Base-by-base conservation (phyloP, 345 rosid species). In the Brassica juncea region DNA sequence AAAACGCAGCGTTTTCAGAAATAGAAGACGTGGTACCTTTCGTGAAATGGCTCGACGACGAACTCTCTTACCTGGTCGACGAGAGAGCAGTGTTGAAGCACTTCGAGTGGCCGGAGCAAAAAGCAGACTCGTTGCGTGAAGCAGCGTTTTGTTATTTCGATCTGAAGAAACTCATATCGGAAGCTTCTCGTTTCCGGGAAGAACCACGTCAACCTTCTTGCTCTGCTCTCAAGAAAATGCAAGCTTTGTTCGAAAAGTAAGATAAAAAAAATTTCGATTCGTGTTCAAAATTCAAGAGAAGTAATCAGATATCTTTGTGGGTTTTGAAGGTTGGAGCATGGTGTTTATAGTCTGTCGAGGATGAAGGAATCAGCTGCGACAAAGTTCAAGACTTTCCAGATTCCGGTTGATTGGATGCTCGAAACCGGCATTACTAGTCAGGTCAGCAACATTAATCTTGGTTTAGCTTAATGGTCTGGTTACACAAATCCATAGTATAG, bases 1-100 rank as follows among this genome's bases (percentile, higher is more conserved):
- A 89, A 86, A 85, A 78, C 80, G 97, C 97, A 35, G 94, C 89
- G 60, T 93, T 92, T 80, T 70, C 90, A 19, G 86, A 85, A 11
- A 92, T 96, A 1, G 94, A 93, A 85, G 98, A 96, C 73, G 98
- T 92, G 49, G 97, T 96, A 28, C 92, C 97, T 23, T 96, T 93
- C 72, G 99, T 96, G 3, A 91, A 96, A 77, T 96, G 98, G 98
- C 93, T 92, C 5, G 97, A 94, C 60, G 98, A 94, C 47, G 98
- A 94, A 84, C 94, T 94, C 21, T 94, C 97, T 44, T 94, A 89
- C 78, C 70, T 94, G 90, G 98, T 94, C 75, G 98, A 92, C 70
- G 98, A 94, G 62, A 89, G 97, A 81, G 98, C 97, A 8, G 97
- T 94, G 68, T 74, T 92, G 21, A 92, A 94, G 74, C 98, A 94